Conservation (phyloP, 1,139 yeast species). For the Geotrichum cucujoidarum region DNA sequence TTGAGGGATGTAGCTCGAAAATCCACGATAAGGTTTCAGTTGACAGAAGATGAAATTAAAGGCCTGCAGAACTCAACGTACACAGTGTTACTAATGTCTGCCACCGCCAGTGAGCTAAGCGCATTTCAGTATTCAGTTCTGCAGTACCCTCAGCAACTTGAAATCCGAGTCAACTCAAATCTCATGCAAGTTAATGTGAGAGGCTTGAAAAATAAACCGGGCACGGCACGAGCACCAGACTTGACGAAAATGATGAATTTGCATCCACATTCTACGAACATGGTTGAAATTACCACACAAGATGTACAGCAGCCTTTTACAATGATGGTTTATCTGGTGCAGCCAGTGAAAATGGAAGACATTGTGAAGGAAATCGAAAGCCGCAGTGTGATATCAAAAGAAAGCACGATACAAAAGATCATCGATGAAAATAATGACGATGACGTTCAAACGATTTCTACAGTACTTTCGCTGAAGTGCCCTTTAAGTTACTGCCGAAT, state of each 20-base stretch:
- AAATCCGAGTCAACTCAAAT: slow-evolving; percentile 26
- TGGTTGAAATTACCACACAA: slow-evolving; percentile 27
- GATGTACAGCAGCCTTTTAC: slow-evolving; percentile 27
- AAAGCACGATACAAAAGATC: slow-evolving; percentile 28
- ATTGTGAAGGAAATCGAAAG: slow-evolving; percentile 30
- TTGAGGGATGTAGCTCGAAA: slow-evolving; percentile 22
- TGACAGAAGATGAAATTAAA: slow-evolving; percentile 19
- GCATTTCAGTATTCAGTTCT: slow-evolving; percentile 21
- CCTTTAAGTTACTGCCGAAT: slow-evolving; percentile 39
- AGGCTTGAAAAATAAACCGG: slow-evolving; percentile 39
- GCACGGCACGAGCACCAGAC: slow-evolving; percentile 40
- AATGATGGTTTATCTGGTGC: slow-evolving; percentile 32
- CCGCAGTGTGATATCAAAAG: slow-evolving; percentile 32
- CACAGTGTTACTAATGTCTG: slow-evolving; percentile 25
- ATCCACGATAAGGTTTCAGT: slow-evolving; percentile 21
- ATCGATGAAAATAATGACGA: slow-evolving; percentile 35
- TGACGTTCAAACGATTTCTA: slow-evolving; percentile 38
- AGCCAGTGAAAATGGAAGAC: slow-evolving; percentile 23
- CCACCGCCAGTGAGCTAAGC: slow-evolving; percentile 18
- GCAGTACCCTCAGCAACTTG: slow-evolving; percentile 29
- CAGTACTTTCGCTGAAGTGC: slow-evolving; percentile 37
- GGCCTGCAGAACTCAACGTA: slow-evolving; percentile 15
- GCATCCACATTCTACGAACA: slow-evolving; percentile 21
- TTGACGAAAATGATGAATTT: slow-evolving; percentile 27
- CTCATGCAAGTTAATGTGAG: slow-evolving; percentile 31